phyloP scores from a whole-genome alignment of 2,329 filamentous ascomycete genomes.

The Colletotrichum truncatum region DNA sequence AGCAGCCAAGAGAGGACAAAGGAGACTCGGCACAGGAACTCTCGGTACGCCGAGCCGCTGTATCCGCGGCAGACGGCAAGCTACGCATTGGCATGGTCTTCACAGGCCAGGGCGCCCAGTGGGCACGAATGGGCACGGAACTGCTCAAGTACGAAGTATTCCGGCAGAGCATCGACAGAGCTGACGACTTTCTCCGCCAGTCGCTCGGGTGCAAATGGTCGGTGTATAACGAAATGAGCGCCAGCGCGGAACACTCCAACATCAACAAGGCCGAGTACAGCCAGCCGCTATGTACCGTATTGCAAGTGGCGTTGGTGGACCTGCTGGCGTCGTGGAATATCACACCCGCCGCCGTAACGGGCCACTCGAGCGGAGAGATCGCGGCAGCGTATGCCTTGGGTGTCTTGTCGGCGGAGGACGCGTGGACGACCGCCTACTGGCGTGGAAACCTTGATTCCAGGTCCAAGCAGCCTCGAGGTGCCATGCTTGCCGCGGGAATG shows the following conservation, averaged over 20 bases:
- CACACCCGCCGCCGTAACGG: conserved; percentile 43
- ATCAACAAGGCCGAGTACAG: too few species aligned
- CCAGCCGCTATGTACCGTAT: conserved; percentile 44
- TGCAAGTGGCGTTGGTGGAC: conserved; percentile 52
- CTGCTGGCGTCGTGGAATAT: conserved; percentile 43
- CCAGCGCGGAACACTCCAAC: too few species aligned
- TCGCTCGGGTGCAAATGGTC: neutral
- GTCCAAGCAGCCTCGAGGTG: too few species aligned
- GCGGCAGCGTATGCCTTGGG: conserved; percentile 53
- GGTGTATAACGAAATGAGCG: neutral
- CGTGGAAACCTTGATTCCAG: too few species aligned
- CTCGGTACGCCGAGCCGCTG: conserved; percentile 19
- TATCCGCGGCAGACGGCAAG: neutral
- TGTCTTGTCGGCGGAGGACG: conserved; percentile 40
- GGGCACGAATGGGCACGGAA: conserved; percentile 20
- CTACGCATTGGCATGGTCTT: conserved; percentile 33
- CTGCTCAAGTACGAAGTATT: conserved; percentile 11
- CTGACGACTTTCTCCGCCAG: conserved; percentile 44
- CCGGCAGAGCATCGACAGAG: conserved; percentile 10
- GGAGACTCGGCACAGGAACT: too few species aligned
- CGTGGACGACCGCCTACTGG: too few species aligned
- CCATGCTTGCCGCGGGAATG: too few species aligned
- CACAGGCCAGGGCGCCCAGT: conserved; percentile 30
- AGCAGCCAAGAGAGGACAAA: too few species aligned
- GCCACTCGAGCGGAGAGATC: conserved; percentile 55